A percentile compares a stretch with the other conserved stretches of the same genome.
Conservation (phyloP, 352 stramenopile genomes). For the Halophytophthora batemanensis region DNA sequence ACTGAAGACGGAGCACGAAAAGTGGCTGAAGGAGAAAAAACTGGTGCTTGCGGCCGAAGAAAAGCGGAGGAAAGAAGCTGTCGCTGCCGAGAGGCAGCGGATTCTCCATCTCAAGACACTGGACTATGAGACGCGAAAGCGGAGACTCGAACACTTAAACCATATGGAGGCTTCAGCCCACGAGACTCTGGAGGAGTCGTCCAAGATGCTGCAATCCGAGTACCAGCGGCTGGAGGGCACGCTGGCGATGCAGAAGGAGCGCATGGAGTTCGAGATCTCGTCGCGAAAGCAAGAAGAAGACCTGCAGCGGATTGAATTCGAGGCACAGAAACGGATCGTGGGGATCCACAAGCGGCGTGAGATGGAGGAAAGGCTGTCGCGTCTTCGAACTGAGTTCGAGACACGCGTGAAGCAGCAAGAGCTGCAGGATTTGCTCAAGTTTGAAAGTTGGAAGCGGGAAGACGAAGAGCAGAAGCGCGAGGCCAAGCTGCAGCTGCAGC, state of each 20-base stretch:
- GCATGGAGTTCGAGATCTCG: conserved; percentile 61
- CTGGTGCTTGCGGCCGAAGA: conserved; percentile 62
- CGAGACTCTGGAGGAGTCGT: conserved; percentile 62
- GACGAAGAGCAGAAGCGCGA: conserved; percentile 44
- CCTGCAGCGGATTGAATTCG: conserved; percentile 65
- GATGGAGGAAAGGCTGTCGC: conserved; percentile 63
- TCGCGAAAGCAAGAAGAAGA: conserved; percentile 78
- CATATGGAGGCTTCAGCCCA: conserved; percentile 57
- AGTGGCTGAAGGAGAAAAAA: conserved; percentile 65
- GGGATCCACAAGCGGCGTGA: conserved; percentile 59
- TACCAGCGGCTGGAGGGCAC: conserved; percentile 51
- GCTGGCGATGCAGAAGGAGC: conserved; percentile 54
- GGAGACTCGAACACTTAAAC: conserved; percentile 55
- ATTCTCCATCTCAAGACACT: conserved; percentile 72
- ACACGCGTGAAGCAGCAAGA: conserved; percentile 70
- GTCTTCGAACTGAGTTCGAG: conserved; percentile 70
- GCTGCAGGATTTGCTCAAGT: conserved; percentile 59
- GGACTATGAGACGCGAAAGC: conserved; percentile 62
- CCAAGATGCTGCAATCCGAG: conserved; percentile 60
- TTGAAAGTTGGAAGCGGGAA: conserved; percentile 73
- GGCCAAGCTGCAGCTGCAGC: conserved; percentile 30
- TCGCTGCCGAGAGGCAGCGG: conserved; percentile 57
- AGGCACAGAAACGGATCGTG: conserved; percentile 59
- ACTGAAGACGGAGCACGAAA: conserved; percentile 57
- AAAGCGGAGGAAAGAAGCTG: conserved; percentile 46